Conservation (phyloP, 768 basidiomycete genomes). For the Leucocoprinus birnbaumii region DNA sequence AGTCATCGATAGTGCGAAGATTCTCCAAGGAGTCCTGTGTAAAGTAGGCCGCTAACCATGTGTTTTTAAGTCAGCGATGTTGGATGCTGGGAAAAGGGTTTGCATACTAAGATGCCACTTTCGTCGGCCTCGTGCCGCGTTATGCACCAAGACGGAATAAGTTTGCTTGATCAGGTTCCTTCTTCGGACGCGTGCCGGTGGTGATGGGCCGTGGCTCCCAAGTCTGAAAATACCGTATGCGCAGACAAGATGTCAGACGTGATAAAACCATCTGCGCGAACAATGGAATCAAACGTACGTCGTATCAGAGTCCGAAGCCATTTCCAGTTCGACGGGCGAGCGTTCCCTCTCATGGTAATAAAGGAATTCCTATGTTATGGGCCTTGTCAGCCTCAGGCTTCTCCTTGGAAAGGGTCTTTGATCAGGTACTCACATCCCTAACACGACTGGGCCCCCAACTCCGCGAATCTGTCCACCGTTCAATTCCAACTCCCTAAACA, state of each 20-base stretch:
- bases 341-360: slow-evolving; percentile 69
- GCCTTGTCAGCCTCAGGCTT: not conserved
- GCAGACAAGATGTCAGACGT: not conserved
- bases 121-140: slow-evolving; percentile 51
- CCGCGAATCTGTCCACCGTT: slow-evolving; percentile 80
- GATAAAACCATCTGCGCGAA: not conserved
- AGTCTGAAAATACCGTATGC: slow-evolving; percentile 4
- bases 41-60: slow-evolving; percentile 67
- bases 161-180: slow-evolving; percentile 73
- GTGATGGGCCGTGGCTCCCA: slow-evolving; percentile 10
- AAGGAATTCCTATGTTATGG: slow-evolving; percentile 58
- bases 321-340: slow-evolving; percentile 43
- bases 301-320: slow-evolving; percentile 47
- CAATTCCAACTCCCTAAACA: slow-evolving; percentile 65
- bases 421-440: slow-evolving; percentile 52
- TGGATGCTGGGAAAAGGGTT: slow-evolving; percentile 5
- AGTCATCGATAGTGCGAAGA: slow-evolving; percentile 58
- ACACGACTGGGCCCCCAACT: slow-evolving; percentile 80
- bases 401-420: not conserved
- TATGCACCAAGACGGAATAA: slow-evolving; percentile 76
- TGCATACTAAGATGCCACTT: slow-evolving; percentile 81
- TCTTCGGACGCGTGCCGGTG: slow-evolving; percentile 22
- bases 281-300: slow-evolving; percentile 33
- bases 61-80: not conserved
- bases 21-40: slow-evolving; percentile 58